phyloP scores from a whole-genome alignment of 2,329 filamentous ascomycete genomes.

The Raffaelea arxii region DNA sequence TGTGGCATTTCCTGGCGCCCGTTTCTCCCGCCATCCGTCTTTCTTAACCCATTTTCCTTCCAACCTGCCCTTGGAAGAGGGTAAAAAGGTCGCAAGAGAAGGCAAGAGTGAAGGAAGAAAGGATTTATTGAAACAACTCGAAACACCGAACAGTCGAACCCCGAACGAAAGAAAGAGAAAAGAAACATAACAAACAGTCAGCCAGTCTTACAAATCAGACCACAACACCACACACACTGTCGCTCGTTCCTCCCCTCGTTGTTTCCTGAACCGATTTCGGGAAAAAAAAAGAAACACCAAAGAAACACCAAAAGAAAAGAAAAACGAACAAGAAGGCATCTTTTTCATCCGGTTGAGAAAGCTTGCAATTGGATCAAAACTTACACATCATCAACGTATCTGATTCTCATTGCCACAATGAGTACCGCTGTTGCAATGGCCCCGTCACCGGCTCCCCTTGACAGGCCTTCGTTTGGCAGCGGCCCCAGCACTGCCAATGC shows the following conservation, averaged over 20 bases:
- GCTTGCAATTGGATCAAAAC: not conserved
- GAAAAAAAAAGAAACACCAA: not conserved
- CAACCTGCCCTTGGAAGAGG: too few species aligned
- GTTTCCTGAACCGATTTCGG: too few species aligned
- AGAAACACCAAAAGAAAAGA: too few species aligned
- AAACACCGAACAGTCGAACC: not conserved
- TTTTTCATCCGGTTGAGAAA: not conserved
- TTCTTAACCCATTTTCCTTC: conserved; percentile 3
- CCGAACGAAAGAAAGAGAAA: too few species aligned
- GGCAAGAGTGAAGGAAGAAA: too few species aligned
- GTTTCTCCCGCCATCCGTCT: conserved; percentile 5
- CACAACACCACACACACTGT: too few species aligned
- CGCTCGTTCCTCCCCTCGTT: too few species aligned
- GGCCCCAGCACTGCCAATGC: not conserved
- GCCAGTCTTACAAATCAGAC: too few species aligned
- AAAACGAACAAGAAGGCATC: not conserved
- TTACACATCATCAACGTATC: too few species aligned
- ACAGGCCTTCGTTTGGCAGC: conserved; percentile 44
- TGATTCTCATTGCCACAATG: conserved; percentile 39
- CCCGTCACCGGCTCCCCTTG: conserved; percentile 57
- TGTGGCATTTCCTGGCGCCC: conserved; percentile 9
- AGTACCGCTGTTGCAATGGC: conserved; percentile 61
- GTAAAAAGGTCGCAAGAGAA: not conserved
- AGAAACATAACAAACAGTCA: too few species aligned
- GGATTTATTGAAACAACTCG: not conserved